Evolutionary conservation across 257 asterid genomes (phyloP).

Genomic region (Parsonsia alboflavescens): DNA sequence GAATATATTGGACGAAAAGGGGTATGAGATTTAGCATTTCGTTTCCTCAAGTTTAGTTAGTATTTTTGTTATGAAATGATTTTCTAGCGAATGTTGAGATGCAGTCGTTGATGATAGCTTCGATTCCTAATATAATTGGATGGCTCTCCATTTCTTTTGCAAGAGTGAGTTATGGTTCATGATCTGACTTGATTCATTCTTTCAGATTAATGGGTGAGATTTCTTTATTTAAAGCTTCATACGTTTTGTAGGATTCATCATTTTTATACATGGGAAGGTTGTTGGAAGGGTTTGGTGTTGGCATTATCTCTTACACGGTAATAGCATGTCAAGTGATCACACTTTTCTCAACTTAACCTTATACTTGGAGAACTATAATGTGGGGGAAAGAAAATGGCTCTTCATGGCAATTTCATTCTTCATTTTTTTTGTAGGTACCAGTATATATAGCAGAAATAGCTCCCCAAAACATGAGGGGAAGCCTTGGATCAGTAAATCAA

Average conservation of each 20-base stretch:
- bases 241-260: constrained; percentile 53
- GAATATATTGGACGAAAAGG: constrained; percentile 85
- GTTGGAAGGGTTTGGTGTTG: constrained; percentile 87
- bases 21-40: constrained; percentile 34
- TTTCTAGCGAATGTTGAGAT: constrained; percentile 17
- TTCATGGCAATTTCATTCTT: constrained; percentile 11
- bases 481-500: constrained; percentile 85
- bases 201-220: not conserved
- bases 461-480: constrained; percentile 84
- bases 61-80: not conserved
- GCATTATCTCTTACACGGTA: constrained; percentile 90
- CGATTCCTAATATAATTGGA: constrained; percentile 81
- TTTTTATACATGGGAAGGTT: constrained; percentile 90
- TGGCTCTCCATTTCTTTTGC: constrained; percentile 92
- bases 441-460: constrained; percentile 93
- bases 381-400: not conserved
- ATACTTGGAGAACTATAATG: not conserved
- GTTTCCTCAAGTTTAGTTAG: not conserved
- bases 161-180: constrained; percentile 39
- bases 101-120: constrained; percentile 86
- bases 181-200: not conserved
- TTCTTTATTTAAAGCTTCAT: not conserved
- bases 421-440: constrained; percentile 51
- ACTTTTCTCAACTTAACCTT: not conserved
- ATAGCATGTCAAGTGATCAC: constrained; percentile 3